Conservation (phyloP, 805 yeast species). For the Pichia scutulata region DNA sequence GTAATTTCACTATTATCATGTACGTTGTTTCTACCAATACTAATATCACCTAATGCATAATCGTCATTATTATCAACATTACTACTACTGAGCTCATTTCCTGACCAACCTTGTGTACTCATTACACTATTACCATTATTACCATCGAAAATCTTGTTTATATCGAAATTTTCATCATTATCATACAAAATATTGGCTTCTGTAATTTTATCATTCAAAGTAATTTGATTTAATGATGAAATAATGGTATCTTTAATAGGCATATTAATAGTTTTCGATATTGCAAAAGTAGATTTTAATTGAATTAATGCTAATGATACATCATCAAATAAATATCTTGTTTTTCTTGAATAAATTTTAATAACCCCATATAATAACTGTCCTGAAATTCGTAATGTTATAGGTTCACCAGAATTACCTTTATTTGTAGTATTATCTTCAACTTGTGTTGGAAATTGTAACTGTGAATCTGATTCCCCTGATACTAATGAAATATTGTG, state of each 20-base stretch:
- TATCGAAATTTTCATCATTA: constrained; percentile 42
- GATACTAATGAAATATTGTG: constrained; percentile 1
- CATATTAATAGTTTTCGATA: constrained; percentile 44
- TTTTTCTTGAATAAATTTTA: constrained; percentile 76
- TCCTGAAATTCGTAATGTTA: constrained; percentile 77
- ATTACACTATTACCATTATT: not conserved
- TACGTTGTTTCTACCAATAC: constrained; percentile 6
- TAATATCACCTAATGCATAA: constrained; percentile 5
- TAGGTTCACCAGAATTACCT: constrained; percentile 37
- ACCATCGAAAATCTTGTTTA: constrained; percentile 27
- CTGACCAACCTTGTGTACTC: constrained; percentile 7
- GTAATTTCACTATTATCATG: not conserved
- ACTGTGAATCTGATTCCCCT: constrained; percentile 10
- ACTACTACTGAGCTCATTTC: not conserved
- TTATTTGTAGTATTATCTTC: not conserved
- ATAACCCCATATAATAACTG: constrained; percentile 83
- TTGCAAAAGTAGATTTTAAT: constrained; percentile 58
- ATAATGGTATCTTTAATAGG: constrained; percentile 55
- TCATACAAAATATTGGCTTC: constrained; percentile 63
- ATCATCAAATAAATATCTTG: constrained; percentile 76
- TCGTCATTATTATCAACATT: not conserved
- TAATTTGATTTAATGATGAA: constrained; percentile 49
- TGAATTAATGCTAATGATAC: constrained; percentile 68
- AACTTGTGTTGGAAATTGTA: not conserved
- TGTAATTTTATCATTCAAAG: constrained; percentile 71